Evolutionary conservation across 106 monocot genomes (phyloP).

Genomic region (Acanthochlamys bracteata): DNA sequence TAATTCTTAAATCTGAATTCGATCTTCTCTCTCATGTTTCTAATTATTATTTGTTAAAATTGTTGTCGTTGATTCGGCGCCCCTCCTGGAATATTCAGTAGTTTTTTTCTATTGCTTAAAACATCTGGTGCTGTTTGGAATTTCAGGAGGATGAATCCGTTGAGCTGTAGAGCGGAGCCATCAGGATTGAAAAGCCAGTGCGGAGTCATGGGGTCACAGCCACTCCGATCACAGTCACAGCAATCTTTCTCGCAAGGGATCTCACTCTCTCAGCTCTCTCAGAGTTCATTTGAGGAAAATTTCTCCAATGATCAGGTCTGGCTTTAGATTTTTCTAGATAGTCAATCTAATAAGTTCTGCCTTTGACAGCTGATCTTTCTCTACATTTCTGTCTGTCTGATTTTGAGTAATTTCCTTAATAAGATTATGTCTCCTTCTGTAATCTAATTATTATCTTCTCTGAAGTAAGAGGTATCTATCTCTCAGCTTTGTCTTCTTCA

Average conservation of each 20-base stretch:
- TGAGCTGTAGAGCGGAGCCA: constrained; percentile 16
- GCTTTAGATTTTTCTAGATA: not conserved
- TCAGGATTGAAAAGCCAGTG: constrained; percentile 14
- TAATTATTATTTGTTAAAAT: too few species aligned
- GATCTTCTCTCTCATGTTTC: too few species aligned
- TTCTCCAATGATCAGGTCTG: constrained; percentile 56
- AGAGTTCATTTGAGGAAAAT: constrained; percentile 71
- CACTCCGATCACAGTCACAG: constrained; percentile 68
- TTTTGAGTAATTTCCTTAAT: too few species aligned
- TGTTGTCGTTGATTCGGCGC: too few species aligned
- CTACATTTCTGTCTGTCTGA: not conserved
- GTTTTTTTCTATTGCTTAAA: too few species aligned
- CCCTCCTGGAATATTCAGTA: too few species aligned
- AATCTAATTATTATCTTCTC: too few species aligned
- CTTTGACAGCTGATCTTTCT: not conserved
- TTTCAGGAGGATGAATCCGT: constrained; percentile 34
- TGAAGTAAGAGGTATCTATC: too few species aligned
- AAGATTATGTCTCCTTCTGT: too few species aligned
- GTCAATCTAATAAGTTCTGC: not conserved
- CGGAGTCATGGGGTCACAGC: constrained; percentile 51
- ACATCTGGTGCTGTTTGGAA: too few species aligned
- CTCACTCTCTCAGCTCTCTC: constrained; percentile 86
- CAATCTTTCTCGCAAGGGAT: constrained; percentile 84
- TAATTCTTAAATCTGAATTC: too few species aligned
- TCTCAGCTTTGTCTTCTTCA: too few species aligned